These are phyloP conservation scores for Boletus rubropictus DNA, from an alignment of 768 basidiomycete genomes.

Conservation along the genomic window DNA sequence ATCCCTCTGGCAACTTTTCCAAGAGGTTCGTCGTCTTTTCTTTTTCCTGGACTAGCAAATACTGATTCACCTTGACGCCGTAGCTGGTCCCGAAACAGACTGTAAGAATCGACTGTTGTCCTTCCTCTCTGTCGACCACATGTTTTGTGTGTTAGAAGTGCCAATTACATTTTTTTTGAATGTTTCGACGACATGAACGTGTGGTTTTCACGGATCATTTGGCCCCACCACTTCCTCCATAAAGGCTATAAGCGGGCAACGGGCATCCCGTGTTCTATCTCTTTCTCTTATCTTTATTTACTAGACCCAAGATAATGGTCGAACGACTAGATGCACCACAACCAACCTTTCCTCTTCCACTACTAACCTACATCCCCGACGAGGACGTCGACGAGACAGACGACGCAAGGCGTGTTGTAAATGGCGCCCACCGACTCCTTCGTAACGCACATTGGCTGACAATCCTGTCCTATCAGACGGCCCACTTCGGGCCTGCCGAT, in stretches of 20 bases:
- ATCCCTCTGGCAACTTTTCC: conserved; percentile 69
- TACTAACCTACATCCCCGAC: conserved; percentile 39
- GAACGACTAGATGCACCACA: conserved; percentile 39
- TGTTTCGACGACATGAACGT: conserved; percentile 3
- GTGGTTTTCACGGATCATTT: neutral
- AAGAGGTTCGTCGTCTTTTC: conserved; percentile 41
- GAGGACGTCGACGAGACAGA: conserved; percentile 36
- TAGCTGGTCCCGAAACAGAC: conserved; percentile 74
- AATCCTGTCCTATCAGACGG: conserved; percentile 18
- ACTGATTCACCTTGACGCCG: conserved; percentile 3
- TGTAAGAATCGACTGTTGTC: conserved; percentile 34
- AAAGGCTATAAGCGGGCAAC: neutral
- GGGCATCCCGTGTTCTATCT: neutral
- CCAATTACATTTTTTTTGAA: conserved; percentile 16
- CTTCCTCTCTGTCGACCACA: conserved; percentile 1
- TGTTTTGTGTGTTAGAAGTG: conserved; percentile 16
- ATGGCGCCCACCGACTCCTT: conserved; percentile 1
- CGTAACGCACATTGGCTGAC: conserved; percentile 5
- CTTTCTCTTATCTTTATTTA: neutral
- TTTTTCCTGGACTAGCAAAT: neutral
- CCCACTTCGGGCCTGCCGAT: conserved; percentile 26
- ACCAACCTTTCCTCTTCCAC: conserved; percentile 35
- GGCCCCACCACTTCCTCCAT: neutral
- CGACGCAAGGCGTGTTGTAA: conserved; percentile 32
- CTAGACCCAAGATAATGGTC: conserved; percentile 30